Evolutionary conservation across 805 yeast species (phyloP).

Genomic region (Ogataea nakhonphanomensis): DNA sequence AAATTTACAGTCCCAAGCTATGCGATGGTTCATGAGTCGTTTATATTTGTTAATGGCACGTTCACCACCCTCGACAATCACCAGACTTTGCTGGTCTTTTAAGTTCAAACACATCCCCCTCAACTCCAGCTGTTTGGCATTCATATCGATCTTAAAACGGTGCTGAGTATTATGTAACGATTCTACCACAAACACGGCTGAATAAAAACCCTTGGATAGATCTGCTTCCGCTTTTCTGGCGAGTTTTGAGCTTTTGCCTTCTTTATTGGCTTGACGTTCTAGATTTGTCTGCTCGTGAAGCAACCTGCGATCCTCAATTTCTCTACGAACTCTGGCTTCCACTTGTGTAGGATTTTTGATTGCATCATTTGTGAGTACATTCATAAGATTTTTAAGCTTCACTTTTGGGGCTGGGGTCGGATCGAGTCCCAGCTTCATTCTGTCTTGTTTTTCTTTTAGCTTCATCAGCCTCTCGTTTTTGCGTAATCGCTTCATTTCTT

Average conservation of each 20-base stretch:
- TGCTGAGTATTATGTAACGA: slow-evolving; percentile 62
- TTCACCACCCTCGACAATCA: slow-evolving; percentile 74
- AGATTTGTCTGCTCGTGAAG: slow-evolving; percentile 61
- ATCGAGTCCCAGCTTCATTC: slow-evolving; percentile 74
- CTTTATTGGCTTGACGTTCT: slow-evolving; percentile 57
- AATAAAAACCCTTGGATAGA: slow-evolving; percentile 44
- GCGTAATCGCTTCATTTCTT: slow-evolving; percentile 71
- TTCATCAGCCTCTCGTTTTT: slow-evolving; percentile 61
- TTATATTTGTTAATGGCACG: slow-evolving; percentile 60
- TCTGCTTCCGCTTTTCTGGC: slow-evolving; percentile 46
- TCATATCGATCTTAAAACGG: slow-evolving; percentile 69
- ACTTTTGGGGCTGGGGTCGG: slow-evolving; percentile 91
- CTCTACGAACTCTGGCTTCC: slow-evolving; percentile 66
- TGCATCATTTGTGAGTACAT: slow-evolving; percentile 79
- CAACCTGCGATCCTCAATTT: slow-evolving; percentile 58
- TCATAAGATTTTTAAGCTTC: slow-evolving; percentile 79
- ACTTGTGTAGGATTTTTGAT: slow-evolving; percentile 86
- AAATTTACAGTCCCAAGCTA: slow-evolving; percentile 59
- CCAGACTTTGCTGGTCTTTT: slow-evolving; percentile 46
- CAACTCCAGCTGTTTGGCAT: slow-evolving; percentile 69
- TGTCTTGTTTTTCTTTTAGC: slow-evolving; percentile 70
- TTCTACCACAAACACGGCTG: slow-evolving; percentile 58
- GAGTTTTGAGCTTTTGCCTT: slow-evolving; percentile 51
- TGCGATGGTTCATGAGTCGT: slow-evolving; percentile 56
- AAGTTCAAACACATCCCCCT: slow-evolving; percentile 58